Percentiles rank a stretch among this genome's conserved stretches.
Evolutionary conservation across 768 basidiomycete species (phyloP).

Genomic region (Tylopilus cervinicoccineus): DNA sequence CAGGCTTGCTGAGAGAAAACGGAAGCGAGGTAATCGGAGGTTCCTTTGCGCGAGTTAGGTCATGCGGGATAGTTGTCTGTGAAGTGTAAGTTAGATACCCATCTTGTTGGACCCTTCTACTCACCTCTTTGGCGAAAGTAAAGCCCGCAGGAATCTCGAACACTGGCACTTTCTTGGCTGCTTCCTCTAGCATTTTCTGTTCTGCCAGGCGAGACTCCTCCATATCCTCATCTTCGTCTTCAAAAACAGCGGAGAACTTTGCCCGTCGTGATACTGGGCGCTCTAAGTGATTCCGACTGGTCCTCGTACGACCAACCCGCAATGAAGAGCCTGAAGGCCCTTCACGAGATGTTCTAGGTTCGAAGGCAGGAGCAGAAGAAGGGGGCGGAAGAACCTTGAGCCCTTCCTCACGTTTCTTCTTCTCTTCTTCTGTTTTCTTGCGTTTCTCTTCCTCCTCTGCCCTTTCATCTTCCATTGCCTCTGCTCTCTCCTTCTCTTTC

Average conservation of each 20-base stretch:
- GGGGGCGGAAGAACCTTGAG: slow-evolving; percentile 16
- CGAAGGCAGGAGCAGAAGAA: slow-evolving; percentile 17
- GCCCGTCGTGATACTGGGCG: slow-evolving; percentile 48
- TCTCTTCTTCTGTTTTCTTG: slow-evolving; percentile 18
- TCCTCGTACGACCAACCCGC: slow-evolving; percentile 61
- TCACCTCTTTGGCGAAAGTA: slow-evolving; percentile 60
- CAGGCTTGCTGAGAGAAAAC: slow-evolving; percentile 53
- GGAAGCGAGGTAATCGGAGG: slow-evolving; percentile 63
- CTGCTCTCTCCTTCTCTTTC: slow-evolving; percentile 31
- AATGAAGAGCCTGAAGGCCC: slow-evolving; percentile 45
- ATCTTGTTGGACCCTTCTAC: slow-evolving; percentile 18
- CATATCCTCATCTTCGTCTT: slow-evolving; percentile 44
- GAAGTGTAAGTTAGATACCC: slow-evolving; percentile 2
- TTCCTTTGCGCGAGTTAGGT: slow-evolving; percentile 49
- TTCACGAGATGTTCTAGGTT: slow-evolving; percentile 16
- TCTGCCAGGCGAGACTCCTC: slow-evolving; percentile 42
- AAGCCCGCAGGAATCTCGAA: slow-evolving; percentile 64
- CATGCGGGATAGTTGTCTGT: slow-evolving; percentile 37
- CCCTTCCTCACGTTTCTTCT: slow-evolving; percentile 15
- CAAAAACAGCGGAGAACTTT: slow-evolving; percentile 66
- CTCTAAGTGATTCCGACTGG: slow-evolving; percentile 54
- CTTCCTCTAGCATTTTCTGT: slow-evolving; percentile 47
- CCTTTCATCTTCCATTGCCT: slow-evolving; percentile 34
- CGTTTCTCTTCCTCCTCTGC: slow-evolving; percentile 25
- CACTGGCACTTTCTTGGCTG: slow-evolving; percentile 48